Conservation (phyloP, 139 green algal species). For the Nannochloris sp. region DNA sequence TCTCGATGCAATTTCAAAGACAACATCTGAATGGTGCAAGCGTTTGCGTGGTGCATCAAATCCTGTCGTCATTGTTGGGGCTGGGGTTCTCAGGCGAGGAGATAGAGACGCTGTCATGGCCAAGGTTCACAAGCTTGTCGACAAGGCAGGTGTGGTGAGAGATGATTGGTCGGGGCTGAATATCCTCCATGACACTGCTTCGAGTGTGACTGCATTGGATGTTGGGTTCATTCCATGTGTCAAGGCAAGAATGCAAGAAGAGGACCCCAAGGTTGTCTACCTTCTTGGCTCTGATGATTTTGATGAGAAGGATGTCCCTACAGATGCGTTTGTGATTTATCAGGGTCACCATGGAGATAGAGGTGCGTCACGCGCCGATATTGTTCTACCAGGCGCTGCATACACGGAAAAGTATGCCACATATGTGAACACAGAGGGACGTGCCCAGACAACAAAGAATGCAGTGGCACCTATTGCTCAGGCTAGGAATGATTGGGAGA, state of each 20-base stretch:
- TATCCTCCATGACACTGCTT: constrained; percentile 86
- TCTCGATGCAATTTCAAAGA: constrained; percentile 54
- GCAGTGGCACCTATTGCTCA: constrained; percentile 64
- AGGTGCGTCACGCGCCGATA: constrained; percentile 78
- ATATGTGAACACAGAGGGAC: constrained; percentile 89
- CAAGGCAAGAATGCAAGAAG: constrained; percentile 16
- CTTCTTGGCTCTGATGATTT: constrained; percentile 88
- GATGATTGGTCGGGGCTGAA: constrained; percentile 95
- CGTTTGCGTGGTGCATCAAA: constrained; percentile 62
- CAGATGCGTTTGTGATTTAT: constrained; percentile 92
- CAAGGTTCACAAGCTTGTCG: constrained; percentile 36
- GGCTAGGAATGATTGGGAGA: constrained; percentile 92
- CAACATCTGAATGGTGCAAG: constrained; percentile 37
- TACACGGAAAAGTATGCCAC: constrained; percentile 83
- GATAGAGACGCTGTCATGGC: constrained; percentile 72
- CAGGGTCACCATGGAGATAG: constrained; percentile 89
- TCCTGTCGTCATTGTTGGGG: constrained; percentile 82
- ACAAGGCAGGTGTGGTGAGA: constrained; percentile 60
- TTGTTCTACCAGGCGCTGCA: constrained; percentile 84
- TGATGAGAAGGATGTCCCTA: constrained; percentile 60
- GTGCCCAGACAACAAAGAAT: constrained; percentile 78
- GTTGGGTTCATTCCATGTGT: constrained; percentile 81
- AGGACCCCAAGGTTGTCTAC: constrained; percentile 75
- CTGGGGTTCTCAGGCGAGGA: constrained; percentile 63
- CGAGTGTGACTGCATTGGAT: constrained; percentile 83